Conservation (phyloP, 768 basidiomycete species). For the Russula sp. region DNA sequence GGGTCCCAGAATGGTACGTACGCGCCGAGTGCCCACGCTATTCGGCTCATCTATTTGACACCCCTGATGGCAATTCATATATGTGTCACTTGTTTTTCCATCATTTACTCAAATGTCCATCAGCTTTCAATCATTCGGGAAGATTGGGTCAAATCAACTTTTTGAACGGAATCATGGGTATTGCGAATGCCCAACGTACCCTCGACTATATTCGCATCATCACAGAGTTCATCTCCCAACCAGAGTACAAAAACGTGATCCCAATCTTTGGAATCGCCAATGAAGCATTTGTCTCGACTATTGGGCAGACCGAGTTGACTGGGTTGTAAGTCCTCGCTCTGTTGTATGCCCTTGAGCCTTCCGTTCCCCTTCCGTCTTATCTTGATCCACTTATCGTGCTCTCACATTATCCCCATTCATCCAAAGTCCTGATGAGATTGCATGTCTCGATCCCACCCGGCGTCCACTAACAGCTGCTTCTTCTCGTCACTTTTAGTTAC, state of each 20-base stretch:
- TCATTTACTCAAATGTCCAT: conserved; percentile 1
- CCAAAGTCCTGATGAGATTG: background rate
- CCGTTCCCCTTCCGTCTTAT: conserved; percentile 1
- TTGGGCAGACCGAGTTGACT: conserved; percentile 51
- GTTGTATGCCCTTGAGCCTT: conserved; percentile 29
- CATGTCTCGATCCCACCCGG: background rate
- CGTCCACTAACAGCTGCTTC: conserved; percentile 16
- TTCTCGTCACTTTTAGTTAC: conserved; percentile 44
- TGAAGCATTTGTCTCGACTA: conserved; percentile 49
- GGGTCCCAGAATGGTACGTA: conserved; percentile 70
- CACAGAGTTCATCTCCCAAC: conserved; percentile 79
- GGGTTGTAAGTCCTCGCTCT: conserved; percentile 47
- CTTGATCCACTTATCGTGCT: background rate
- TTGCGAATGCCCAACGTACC: conserved; percentile 82
- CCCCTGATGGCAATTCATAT: background rate
- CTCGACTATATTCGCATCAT: conserved; percentile 73
- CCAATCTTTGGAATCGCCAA: conserved; percentile 62
- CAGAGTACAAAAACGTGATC: conserved; percentile 60
- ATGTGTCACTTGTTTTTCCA: background rate
- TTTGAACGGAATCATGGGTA: conserved; percentile 71
- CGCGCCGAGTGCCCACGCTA: conserved; percentile 3
- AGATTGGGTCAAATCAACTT: conserved; percentile 58
- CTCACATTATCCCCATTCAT: conserved; percentile 2
- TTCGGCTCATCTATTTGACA: conserved; percentile 18
- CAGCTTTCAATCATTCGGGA: conserved; percentile 57